Percentiles rank a stretch among this genome's conserved stretches.
Conservation (phyloP, 2,329 filamentous ascomycete genomes). For the Pseudocercospora fijiensis region DNA sequence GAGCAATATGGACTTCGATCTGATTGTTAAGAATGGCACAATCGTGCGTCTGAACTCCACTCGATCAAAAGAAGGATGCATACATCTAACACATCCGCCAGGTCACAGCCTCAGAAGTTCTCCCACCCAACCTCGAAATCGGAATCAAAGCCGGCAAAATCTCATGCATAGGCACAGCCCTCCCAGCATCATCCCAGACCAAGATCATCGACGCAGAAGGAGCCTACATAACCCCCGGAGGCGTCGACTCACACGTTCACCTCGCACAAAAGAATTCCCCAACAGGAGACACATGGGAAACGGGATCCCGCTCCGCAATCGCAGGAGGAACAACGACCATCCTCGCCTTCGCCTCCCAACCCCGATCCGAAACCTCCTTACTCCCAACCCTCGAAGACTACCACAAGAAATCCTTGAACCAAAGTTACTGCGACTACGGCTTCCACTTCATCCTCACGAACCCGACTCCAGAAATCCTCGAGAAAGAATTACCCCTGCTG, state of each 20-base stretch:
- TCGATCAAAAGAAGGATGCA: not conserved
- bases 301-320: slow-evolving; percentile 56
- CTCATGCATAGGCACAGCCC: slow-evolving; percentile 43
- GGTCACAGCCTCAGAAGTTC: slow-evolving; percentile 50
- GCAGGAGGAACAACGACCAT: slow-evolving; percentile 61
- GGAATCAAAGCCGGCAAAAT: slow-evolving; percentile 52
- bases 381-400: slow-evolving; percentile 50
- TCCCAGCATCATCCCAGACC: slow-evolving; percentile 39
- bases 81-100: slow-evolving; percentile 23
- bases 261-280: slow-evolving; percentile 48
- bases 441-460: slow-evolving; percentile 56
- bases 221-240: slow-evolving; percentile 50
- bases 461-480: slow-evolving; percentile 44
- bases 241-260: slow-evolving; percentile 53
- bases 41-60: slow-evolving; percentile 36
- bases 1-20: slow-evolving; percentile 39
- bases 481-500: slow-evolving; percentile 45
- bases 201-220: slow-evolving; percentile 48
- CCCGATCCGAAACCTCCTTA: slow-evolving; percentile 48
- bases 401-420: slow-evolving; percentile 46
- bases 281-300: slow-evolving; percentile 49
- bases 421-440: slow-evolving; percentile 58
- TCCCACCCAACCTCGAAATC: slow-evolving; percentile 47
- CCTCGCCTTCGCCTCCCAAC: slow-evolving; percentile 58
- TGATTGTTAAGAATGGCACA: slow-evolving; percentile 45